These are phyloP conservation scores for Paecilomyces niveus DNA, from an alignment of 2,329 filamentous ascomycete genomes.

Conservation along the genomic window DNA sequence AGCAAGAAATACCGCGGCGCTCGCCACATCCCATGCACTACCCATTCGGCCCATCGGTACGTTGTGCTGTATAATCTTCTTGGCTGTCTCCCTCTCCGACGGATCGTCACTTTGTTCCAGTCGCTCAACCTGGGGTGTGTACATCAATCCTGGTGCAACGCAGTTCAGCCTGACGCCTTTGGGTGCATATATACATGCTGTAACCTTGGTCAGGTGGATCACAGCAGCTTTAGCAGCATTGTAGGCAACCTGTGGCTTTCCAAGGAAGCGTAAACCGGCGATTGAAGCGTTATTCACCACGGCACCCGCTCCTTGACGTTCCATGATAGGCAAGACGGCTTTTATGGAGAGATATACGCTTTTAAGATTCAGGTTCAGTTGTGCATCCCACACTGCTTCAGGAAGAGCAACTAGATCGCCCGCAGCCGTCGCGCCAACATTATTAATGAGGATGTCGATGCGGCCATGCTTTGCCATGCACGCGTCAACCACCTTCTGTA, in stretches of 20 bases:
- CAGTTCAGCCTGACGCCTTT: constrained; percentile 44
- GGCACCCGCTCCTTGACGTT: constrained; percentile 36
- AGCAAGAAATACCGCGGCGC: constrained; percentile 24
- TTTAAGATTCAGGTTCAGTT: constrained; percentile 50
- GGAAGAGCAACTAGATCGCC: constrained; percentile 43
- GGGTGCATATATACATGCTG: constrained; percentile 35
- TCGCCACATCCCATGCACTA: constrained; percentile 25
- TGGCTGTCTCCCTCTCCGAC: constrained; percentile 32
- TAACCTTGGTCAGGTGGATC: constrained; percentile 44
- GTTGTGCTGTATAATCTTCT: constrained; percentile 29
- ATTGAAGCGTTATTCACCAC: constrained; percentile 46
- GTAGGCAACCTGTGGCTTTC: constrained; percentile 49
- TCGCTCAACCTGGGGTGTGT: constrained; percentile 45
- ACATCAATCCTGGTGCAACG: constrained; percentile 50
- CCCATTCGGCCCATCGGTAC: constrained; percentile 32
- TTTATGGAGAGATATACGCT: constrained; percentile 48
- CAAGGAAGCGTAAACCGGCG: constrained; percentile 46
- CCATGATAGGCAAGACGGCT: constrained; percentile 49
- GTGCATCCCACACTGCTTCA: constrained; percentile 46
- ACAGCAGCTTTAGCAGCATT: constrained; percentile 46
- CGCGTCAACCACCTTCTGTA: constrained; percentile 37
- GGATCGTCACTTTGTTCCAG: constrained; percentile 37
- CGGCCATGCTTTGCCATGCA: constrained; percentile 47
- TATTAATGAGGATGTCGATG: constrained; percentile 55
- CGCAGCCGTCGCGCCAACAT: constrained; percentile 51